phyloP scores from a whole-genome alignment of 2,329 filamentous ascomycete species.

The Colletotrichum eleusines region DNA sequence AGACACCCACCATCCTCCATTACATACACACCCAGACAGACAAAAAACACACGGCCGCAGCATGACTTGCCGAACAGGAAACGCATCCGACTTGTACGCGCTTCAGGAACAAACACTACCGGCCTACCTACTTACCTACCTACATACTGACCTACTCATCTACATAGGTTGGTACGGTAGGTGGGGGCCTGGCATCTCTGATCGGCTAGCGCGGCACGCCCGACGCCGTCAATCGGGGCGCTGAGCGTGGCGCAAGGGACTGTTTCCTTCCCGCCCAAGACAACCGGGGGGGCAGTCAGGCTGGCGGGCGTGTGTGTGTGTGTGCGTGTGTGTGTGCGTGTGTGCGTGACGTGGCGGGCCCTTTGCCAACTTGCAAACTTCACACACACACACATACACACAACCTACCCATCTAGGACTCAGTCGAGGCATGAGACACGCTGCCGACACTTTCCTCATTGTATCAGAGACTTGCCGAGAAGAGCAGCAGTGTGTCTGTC shows the following conservation, averaged over 20 bases:
- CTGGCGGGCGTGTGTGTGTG: background rate
- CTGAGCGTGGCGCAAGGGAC: background rate
- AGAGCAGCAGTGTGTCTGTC: background rate
- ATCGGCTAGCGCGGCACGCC: constrained; percentile 5
- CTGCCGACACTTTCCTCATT: background rate
- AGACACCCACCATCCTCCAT: background rate
- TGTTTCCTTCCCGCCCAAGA: background rate
- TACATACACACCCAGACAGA: background rate
- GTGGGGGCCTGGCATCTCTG: background rate
- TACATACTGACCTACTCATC: no score
- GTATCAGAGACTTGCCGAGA: background rate
- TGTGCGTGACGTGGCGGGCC: constrained; percentile 17
- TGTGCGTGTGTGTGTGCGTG: background rate
- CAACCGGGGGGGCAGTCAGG: background rate
- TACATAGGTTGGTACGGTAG: no score
- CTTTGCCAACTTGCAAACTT: background rate
- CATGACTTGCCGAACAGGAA: background rate
- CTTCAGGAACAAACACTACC: no score
- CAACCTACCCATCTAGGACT: background rate
- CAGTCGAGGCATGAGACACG: background rate
- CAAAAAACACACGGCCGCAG: background rate
- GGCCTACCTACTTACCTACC: no score
- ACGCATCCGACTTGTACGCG: background rate
- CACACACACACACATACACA: background rate
- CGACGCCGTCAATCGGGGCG: background rate